phyloP scores from a whole-genome alignment of 805 yeast genomes.

The Candida berthetii region DNA sequence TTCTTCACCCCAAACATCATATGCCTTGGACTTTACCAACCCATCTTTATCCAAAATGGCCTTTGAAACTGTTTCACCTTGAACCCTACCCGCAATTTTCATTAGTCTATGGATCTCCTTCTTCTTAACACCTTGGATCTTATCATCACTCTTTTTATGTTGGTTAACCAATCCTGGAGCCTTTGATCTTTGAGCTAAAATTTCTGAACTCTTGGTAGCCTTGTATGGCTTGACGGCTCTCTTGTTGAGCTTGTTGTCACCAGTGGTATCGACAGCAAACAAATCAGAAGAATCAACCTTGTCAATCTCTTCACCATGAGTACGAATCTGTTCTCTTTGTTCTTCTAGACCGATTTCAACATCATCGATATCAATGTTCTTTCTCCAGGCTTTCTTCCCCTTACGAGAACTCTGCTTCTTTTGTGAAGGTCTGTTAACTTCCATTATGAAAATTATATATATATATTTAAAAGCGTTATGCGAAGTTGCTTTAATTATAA shows the following conservation, averaged over 20 bases:
- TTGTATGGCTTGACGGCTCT: constrained; percentile 32
- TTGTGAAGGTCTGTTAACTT: constrained; percentile 47
- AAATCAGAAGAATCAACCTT: constrained; percentile 37
- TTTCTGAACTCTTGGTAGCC: constrained; percentile 29
- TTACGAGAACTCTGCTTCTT: constrained; percentile 76
- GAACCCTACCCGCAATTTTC: constrained; percentile 70
- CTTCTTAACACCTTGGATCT: constrained; percentile 57
- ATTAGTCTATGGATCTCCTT: constrained; percentile 60
- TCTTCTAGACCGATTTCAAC: constrained; percentile 67
- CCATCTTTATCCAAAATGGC: constrained; percentile 64
- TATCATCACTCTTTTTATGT: constrained; percentile 30
- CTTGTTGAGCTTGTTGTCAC: constrained; percentile 39
- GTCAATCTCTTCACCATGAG: constrained; percentile 42
- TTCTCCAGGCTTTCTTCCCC: constrained; percentile 91
- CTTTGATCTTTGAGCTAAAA: constrained; percentile 72
- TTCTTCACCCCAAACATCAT: constrained; percentile 68
- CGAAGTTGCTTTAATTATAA: too few relatives aligned
- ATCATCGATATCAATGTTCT: constrained; percentile 83
- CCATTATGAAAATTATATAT: constrained; percentile 19
- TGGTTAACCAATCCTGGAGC: constrained; percentile 52
- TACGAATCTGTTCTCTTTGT: constrained; percentile 53
- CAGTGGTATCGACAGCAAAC: constrained; percentile 63
- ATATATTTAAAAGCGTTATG: not conserved
- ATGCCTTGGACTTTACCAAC: constrained; percentile 38
- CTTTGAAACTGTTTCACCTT: constrained; percentile 43